phyloP scores from a whole-genome alignment of 2,329 filamentous ascomycete genomes.

The Penicillium sp. region DNA sequence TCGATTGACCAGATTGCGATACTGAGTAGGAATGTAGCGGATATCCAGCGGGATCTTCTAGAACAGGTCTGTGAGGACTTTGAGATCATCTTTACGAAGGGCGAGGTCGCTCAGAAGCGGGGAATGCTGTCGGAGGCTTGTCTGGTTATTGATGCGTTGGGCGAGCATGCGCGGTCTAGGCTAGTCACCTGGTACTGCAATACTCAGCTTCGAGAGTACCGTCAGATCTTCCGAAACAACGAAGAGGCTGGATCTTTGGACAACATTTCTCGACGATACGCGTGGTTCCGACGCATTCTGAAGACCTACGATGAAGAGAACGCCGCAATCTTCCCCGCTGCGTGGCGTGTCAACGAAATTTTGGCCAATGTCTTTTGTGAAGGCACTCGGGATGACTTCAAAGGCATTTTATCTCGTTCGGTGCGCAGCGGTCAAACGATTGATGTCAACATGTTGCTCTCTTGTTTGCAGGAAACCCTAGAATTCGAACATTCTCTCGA shows the following conservation, averaged over 20 bases:
- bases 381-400: conserved; percentile 92
- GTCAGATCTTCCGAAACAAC: conserved; percentile 91
- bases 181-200: conserved; percentile 98
- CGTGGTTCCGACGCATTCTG: conserved; percentile 94
- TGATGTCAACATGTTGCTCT: conserved; percentile 84
- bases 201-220: conserved; percentile 90
- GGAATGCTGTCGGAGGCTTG: conserved; percentile 81
- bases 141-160: conserved; percentile 89
- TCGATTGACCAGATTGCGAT: conserved; percentile 98
- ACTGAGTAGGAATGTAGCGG: conserved; percentile 86
- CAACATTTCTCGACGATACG: conserved; percentile 91
- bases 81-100: conserved; percentile 88
- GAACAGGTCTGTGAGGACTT: conserved; percentile 99
- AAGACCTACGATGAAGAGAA: conserved; percentile 96
- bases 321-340: conserved; percentile 76
- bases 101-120: conserved; percentile 70
- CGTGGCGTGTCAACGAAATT: conserved; percentile 88
- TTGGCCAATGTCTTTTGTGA: conserved; percentile 93
- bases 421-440: conserved; percentile 78
- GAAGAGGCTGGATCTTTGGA: conserved; percentile 95
- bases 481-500: conserved; percentile 95
- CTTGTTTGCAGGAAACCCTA: conserved; percentile 89
- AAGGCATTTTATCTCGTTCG: conserved; percentile 82
- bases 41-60: conserved; percentile 85
- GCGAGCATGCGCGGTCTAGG: conserved; percentile 77